Evolutionary conservation across 306 rosid genomes (phyloP).

Genomic region (Senna tora): DNA sequence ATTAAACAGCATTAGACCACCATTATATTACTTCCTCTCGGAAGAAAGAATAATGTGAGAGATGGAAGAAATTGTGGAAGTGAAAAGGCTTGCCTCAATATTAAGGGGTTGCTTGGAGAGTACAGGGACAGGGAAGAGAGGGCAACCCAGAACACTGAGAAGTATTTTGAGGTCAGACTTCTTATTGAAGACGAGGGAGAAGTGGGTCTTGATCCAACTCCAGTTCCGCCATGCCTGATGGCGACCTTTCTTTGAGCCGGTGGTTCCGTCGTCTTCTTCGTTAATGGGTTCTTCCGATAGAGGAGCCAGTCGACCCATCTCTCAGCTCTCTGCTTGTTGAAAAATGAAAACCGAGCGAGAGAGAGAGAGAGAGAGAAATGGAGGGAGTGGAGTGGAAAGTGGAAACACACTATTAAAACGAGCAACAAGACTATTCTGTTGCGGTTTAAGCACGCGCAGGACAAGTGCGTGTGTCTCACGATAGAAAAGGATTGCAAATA

Average conservation of each 20-base stretch:
- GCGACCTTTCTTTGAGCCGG: constrained; percentile 52
- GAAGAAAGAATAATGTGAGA: background rate
- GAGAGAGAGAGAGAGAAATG: background rate
- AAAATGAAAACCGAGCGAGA: background rate
- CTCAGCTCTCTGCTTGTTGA: constrained; percentile 23
- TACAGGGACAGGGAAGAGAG: constrained; percentile 78
- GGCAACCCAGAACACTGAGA: constrained; percentile 89
- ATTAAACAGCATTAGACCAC: background rate
- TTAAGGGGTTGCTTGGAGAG: constrained; percentile 50
- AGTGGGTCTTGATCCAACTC: constrained; percentile 85
- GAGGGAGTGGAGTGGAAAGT: background rate
- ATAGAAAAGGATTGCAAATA: background rate
- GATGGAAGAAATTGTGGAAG: background rate
- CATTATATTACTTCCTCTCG: background rate
- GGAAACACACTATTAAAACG: constrained; percentile 37
- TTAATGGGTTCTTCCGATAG: constrained; percentile 84
- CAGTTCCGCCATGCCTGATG: constrained; percentile 79
- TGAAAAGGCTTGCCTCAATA: constrained; percentile 52
- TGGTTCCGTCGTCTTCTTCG: constrained; percentile 52
- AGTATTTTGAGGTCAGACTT: constrained; percentile 79
- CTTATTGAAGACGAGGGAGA: constrained; percentile 63
- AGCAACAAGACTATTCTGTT: background rate
- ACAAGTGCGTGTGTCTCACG: constrained; percentile 40
- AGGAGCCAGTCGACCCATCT: constrained; percentile 80
- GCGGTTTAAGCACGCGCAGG: constrained; percentile 42